phyloP scores from a whole-genome alignment of 768 basidiomycete genomes.

The Ramaria sp. region DNA sequence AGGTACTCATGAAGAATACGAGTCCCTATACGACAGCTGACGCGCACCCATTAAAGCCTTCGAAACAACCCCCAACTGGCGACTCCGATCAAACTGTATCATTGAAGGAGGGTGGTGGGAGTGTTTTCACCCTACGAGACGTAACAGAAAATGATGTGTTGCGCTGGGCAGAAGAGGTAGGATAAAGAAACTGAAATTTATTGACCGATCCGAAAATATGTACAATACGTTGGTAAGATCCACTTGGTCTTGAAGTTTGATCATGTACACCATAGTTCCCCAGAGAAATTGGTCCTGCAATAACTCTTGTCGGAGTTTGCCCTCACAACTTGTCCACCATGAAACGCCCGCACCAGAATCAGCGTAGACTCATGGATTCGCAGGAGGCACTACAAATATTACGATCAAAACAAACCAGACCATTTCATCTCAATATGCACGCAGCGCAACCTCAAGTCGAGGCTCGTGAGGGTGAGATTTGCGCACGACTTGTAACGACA shows the following conservation, averaged over 20 bases:
- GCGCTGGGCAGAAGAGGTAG: conserved; percentile 44
- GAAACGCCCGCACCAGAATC: background rate
- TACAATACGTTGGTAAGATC: background rate
- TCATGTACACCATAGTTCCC: too few relatives aligned
- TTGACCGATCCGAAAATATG: too few relatives aligned
- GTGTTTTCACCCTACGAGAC: background rate
- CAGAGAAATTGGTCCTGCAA: too few relatives aligned
- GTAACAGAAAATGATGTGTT: conserved; percentile 33
- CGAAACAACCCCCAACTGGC: background rate
- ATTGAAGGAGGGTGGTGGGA: conserved; percentile 17
- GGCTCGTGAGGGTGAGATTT: background rate
- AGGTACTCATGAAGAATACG: background rate
- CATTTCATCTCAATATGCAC: background rate
- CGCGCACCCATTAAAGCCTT: background rate
- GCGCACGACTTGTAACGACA: conserved; percentile 5
- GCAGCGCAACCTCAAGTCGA: background rate
- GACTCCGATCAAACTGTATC: background rate
- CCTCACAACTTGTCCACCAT: background rate
- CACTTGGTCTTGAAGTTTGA: too few relatives aligned
- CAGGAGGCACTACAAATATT: conserved; percentile 3
- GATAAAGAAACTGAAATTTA: too few relatives aligned
- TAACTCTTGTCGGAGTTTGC: conserved; percentile 1
- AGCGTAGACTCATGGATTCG: conserved; percentile 3
- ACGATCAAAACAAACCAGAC: background rate
- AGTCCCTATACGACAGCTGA: background rate